Evolutionary conservation across 257 asterid species (phyloP), one percentile per base, ranked within the genome.

Genomic region (Capsicum baccatum): DNA sequence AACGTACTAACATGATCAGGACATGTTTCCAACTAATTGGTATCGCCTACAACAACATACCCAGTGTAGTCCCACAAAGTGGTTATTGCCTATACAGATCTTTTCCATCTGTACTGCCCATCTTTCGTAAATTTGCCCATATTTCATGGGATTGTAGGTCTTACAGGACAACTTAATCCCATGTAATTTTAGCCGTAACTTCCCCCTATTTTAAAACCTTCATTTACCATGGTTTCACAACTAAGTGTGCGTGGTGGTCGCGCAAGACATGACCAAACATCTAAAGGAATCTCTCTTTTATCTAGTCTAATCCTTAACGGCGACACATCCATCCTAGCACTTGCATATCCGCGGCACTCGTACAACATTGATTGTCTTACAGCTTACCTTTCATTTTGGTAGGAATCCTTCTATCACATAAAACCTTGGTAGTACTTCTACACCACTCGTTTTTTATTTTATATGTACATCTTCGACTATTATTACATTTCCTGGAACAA

Each of bases 211-310:
- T 47, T 44, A 73, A 48, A 60, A 52, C 17, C 42, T 48, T 73
- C 80, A 73, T 19, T 73, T 73, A 73, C 44, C 80, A 19, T 48
- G 60, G 57, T 48, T 52, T 73, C 60, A 19, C 60, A 73, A 42
- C 59, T 73, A 50, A 50, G n/a, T 47, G 79, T 11, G 42, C 10
- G 11, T n/a, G 59, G 42, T 71, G 80, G 59, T 19, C 59, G 10
- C 1, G 16, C 12, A 73, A 21, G n/a, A 74, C 60, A 74, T 50
- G n/a, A 74, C 13, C 44, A 74, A 50, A 21, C 39, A 50, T 13
- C 60, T 50, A 44, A 50, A 74, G 62, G 2, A 21, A 21, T 10
- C 81, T 50, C 14, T 50, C 15, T 39, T 15, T 12, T 50, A 12
- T n/a, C 17, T 47, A 44, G 79, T 10, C 56, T 71, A 71, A 71